Evolutionary conservation across 2,329 filamentous ascomycete genomes (phyloP).

Genomic region (Truncatella angustata): DNA sequence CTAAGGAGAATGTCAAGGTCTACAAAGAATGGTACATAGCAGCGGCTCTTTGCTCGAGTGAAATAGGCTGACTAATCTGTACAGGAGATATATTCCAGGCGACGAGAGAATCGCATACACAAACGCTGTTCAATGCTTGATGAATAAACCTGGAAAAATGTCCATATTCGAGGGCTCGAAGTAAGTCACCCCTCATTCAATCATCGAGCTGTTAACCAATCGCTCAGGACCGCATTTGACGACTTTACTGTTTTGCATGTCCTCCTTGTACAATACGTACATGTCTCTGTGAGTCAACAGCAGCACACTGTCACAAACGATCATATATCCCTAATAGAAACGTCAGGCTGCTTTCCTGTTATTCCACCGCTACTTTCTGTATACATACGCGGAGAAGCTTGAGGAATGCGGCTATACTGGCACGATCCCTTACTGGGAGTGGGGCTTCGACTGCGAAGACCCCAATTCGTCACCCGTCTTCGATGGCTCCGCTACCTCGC

Average conservation of each 20-base stretch:
- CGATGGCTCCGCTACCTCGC: constrained; percentile 42
- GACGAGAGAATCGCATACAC: constrained; percentile 23
- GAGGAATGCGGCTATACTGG: constrained; percentile 34
- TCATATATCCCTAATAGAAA: too few relatives aligned
- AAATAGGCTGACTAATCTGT: too few relatives aligned
- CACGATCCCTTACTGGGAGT: constrained; percentile 34
- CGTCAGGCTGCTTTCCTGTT: constrained; percentile 33
- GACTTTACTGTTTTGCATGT: constrained; percentile 29
- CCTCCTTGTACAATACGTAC: constrained; percentile 25
- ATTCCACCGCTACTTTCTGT: constrained; percentile 36
- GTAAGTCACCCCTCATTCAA: constrained; percentile 10
- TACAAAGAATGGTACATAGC: too few relatives aligned
- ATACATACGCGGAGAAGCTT: constrained; percentile 33
- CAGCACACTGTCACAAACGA: too few relatives aligned
- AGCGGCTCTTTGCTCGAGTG: too few relatives aligned
- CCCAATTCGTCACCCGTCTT: constrained; percentile 40
- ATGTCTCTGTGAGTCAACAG: constrained; percentile 25
- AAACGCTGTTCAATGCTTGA: constrained; percentile 27
- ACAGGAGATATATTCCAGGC: too few relatives aligned
- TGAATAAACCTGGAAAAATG: constrained; percentile 24
- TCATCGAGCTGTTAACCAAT: neutral
- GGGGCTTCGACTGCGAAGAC: constrained; percentile 35
- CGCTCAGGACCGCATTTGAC: constrained; percentile 24
- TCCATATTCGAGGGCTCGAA: constrained; percentile 25
- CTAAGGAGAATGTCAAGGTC: too few relatives aligned